phyloP scores from a whole-genome alignment of 164 flowering plant genomes.

The Vitis riparia region DNA sequence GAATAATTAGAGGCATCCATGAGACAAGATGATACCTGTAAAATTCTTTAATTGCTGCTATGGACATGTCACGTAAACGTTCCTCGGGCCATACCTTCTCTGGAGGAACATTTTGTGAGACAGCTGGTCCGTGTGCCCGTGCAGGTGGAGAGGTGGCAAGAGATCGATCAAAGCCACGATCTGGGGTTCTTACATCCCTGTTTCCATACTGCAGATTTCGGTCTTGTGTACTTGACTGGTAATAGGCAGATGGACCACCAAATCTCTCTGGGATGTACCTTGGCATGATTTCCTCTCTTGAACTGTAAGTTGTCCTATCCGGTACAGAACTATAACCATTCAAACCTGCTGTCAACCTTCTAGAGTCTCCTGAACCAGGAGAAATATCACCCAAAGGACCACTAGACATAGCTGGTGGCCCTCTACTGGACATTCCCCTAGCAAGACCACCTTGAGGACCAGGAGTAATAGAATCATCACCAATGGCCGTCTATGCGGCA shows the following conservation, averaged over 20 bases:
- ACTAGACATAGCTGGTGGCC: constrained; percentile 43
- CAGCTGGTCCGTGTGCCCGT: constrained; percentile 29
- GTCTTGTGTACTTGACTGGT: constrained; percentile 53
- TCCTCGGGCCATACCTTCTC: constrained; percentile 65
- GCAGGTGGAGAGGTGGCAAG: constrained; percentile 36
- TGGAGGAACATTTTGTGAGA: constrained; percentile 28
- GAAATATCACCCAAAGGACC: constrained; percentile 36
- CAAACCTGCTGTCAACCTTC: constrained; percentile 49
- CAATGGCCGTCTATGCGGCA: constrained; percentile 68
- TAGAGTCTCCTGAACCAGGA: constrained; percentile 43
- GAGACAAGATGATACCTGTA: constrained; percentile 64
- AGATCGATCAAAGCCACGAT: constrained; percentile 54
- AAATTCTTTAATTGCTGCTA: constrained; percentile 73
- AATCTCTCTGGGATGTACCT: constrained; percentile 50
- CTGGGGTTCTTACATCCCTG: constrained; percentile 44
- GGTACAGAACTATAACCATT: constrained; percentile 59
- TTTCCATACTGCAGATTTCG: constrained; percentile 34
- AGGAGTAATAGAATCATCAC: constrained; percentile 77
- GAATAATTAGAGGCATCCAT: not conserved
- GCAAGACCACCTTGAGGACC: constrained; percentile 98
- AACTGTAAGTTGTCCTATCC: constrained; percentile 40
- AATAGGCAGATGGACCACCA: constrained; percentile 32
- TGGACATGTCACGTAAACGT: constrained; percentile 59
- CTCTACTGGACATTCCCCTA: constrained; percentile 81
- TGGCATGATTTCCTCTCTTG: constrained; percentile 48